A percentile compares a stretch with the other conserved stretches of the same genome.
These are phyloP conservation scores for Tardiomyces blankii DNA, from an alignment of 1,139 yeast species.

Conservation along the genomic window DNA sequence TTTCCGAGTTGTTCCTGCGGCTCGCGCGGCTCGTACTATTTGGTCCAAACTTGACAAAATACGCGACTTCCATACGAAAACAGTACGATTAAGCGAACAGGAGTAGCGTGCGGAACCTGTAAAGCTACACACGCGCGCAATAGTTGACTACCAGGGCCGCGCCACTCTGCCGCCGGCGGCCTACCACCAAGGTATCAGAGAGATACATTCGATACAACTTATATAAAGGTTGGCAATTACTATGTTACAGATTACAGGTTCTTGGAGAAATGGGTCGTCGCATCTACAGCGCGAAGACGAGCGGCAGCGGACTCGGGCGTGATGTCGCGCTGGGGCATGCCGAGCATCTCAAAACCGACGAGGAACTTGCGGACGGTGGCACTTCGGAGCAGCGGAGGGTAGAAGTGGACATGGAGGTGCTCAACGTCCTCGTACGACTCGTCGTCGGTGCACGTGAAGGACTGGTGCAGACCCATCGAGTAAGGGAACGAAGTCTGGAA, in stretches of 20 bases:
- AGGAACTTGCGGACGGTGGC: constrained; percentile 69
- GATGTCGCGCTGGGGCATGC: constrained; percentile 69
- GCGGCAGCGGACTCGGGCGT: constrained; percentile 69
- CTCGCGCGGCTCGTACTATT: background rate
- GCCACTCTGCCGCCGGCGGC: too few relatives aligned
- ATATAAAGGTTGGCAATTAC: background rate
- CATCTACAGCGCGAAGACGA: constrained; percentile 24
- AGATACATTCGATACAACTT: background rate
- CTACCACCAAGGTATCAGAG: background rate
- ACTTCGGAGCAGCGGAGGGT: constrained; percentile 65
- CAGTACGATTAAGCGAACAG: too few relatives aligned
- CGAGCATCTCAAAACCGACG: constrained; percentile 71
- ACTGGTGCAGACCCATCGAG: constrained; percentile 75
- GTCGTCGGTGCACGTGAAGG: constrained; percentile 38
- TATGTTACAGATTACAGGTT: background rate
- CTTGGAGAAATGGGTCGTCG: background rate
- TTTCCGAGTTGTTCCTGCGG: background rate
- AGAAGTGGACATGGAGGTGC: constrained; percentile 71
- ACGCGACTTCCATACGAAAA: too few relatives aligned
- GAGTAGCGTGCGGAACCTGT: too few relatives aligned
- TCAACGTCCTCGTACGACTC: constrained; percentile 33
- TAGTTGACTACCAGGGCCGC: too few relatives aligned
- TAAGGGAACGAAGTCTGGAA: constrained; percentile 65
- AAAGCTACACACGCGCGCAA: too few relatives aligned
- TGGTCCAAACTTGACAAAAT: too few relatives aligned